A percentile compares a stretch with the other conserved stretches of the same genome.
phyloP scores from a whole-genome alignment of 345 rosid genomes.

The Aquilaria yunnanensis region DNA sequence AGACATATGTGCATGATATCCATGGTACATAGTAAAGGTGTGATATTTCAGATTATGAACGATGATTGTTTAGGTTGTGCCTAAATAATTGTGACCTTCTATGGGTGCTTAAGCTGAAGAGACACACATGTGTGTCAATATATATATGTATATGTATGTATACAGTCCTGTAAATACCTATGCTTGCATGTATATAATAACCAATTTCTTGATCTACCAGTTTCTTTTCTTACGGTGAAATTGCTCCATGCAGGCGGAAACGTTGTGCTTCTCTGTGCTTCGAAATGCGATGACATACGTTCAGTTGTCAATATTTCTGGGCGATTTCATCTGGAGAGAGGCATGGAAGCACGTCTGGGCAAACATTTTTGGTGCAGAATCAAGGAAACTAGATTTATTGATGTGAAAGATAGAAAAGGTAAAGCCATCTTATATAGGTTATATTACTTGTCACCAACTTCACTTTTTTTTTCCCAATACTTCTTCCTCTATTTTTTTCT shows the following conservation, averaged over 20 bases:
- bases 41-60: background rate
- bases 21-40: conserved; percentile 99
- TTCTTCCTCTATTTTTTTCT: background rate
- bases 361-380: conserved; percentile 53
- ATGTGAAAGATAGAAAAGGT: conserved; percentile 65
- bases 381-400: conserved; percentile 55
- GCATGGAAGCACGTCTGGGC: conserved; percentile 74
- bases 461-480: background rate
- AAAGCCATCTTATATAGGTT: background rate
- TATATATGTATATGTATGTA: background rate
- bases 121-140: too few relatives aligned
- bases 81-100: background rate
- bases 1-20: too few relatives aligned
- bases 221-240: conserved; percentile 10
- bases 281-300: conserved; percentile 56
- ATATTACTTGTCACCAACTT: too few relatives aligned
- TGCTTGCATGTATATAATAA: background rate
- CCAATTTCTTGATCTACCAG: background rate
- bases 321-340: conserved; percentile 60
- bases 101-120: too few relatives aligned
- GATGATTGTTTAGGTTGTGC: background rate
- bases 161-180: background rate
- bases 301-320: conserved; percentile 68
- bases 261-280: conserved; percentile 78
- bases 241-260: conserved; percentile 62